Conservation (phyloP, 2,329 filamentous ascomycete genomes). For the Colletotrichum truncatum region DNA sequence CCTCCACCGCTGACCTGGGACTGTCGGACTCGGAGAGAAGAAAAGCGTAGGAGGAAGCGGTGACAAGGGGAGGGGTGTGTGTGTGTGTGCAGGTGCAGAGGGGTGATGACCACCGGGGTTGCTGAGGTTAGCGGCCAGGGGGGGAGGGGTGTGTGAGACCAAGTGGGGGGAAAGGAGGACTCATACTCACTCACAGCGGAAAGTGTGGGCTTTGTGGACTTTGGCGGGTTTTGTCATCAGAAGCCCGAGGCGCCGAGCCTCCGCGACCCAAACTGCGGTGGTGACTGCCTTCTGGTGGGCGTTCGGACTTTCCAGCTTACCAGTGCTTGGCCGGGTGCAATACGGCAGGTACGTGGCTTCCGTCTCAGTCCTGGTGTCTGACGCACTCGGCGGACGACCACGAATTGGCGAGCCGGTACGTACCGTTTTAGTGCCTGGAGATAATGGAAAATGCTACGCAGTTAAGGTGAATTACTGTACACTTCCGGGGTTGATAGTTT, state of each 20-base stretch:
- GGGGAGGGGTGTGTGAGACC: not conserved
- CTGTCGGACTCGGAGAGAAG: constrained; percentile 31
- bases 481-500: constrained; percentile 21
- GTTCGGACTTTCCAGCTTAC: constrained; percentile 30
- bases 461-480: not conserved
- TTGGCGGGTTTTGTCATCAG: constrained; percentile 30
- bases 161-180: constrained; percentile 14
- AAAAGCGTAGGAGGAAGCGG: constrained; percentile 26
- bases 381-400: constrained; percentile 23
- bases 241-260: constrained; percentile 27
- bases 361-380: constrained; percentile 7
- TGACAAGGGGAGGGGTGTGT: constrained; percentile 24
- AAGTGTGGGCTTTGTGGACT: constrained; percentile 13
- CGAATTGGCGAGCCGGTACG: constrained; percentile 3
- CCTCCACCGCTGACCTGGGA: constrained; percentile 15
- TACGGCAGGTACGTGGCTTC: not conserved
- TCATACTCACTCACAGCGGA: constrained; percentile 8
- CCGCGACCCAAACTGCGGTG: constrained; percentile 1
- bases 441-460: not conserved
- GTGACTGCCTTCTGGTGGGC: not conserved
- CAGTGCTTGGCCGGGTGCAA: not conserved
- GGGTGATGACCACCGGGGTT: constrained; percentile 13
- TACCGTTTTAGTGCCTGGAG: no score
- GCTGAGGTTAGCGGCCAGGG: not conserved
- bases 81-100: constrained; percentile 20